These are phyloP conservation scores for Holtermannia corniformis DNA, from an alignment of 768 basidiomycete genomes.

Conservation along the genomic window DNA sequence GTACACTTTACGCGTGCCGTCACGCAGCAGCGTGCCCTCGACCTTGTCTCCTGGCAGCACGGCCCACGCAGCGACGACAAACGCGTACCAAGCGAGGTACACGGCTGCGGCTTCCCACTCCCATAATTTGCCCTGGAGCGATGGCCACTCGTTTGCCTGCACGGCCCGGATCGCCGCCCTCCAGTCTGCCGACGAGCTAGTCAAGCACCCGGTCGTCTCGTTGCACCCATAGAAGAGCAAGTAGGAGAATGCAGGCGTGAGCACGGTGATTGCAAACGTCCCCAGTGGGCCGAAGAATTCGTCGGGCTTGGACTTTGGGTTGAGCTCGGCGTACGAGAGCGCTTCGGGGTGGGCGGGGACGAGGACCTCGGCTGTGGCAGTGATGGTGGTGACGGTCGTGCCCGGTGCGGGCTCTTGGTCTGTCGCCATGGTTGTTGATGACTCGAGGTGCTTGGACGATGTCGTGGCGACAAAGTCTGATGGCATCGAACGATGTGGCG, in stretches of 20 bases:
- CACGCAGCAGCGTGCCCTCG: conserved; percentile 60
- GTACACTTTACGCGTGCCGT: conserved; percentile 68
- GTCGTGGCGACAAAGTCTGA: no score
- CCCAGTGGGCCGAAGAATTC: conserved; percentile 40
- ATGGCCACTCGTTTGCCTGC: conserved; percentile 18
- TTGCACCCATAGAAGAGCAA: conserved; percentile 37
- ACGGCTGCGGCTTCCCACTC: conserved; percentile 65
- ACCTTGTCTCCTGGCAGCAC: conserved; percentile 66
- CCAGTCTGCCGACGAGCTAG: conserved; percentile 18
- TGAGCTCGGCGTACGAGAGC: conserved; percentile 35
- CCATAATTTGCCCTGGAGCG: conserved; percentile 54
- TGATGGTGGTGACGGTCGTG: conserved; percentile 30
- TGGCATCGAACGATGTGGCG: no score
- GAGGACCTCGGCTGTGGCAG: conserved; percentile 31
- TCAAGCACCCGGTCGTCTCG: conserved; percentile 37
- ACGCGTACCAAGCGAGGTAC: conserved; percentile 87
- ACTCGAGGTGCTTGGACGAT: no score
- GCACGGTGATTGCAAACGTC: conserved; percentile 20
- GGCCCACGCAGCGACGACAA: conserved; percentile 69
- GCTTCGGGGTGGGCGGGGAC: conserved; percentile 33
- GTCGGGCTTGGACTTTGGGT: conserved; percentile 23
- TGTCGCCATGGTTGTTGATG: not conserved
- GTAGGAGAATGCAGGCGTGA: conserved; percentile 33
- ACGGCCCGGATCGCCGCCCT: conserved; percentile 4
- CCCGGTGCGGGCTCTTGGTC: not conserved